These are phyloP conservation scores for Heliophila coronopifolia DNA, from an alignment of 441 rosid species.

Conservation along the genomic window DNA sequence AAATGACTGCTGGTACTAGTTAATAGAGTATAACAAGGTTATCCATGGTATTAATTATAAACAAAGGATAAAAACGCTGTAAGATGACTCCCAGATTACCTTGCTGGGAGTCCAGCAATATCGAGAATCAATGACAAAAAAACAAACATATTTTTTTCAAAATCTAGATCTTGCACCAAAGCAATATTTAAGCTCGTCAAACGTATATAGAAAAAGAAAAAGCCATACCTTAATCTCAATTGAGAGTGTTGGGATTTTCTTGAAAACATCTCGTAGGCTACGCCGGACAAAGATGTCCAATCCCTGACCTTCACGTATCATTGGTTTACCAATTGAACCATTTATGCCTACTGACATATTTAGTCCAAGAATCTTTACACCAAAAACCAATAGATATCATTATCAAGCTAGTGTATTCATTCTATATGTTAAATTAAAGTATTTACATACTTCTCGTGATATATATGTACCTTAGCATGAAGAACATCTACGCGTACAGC, in stretches of 20 bases:
- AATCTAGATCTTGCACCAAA: conserved; percentile 11
- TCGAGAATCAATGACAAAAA: background rate
- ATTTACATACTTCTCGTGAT: conserved; percentile 15
- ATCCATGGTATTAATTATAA: background rate
- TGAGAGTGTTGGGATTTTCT: conserved; percentile 85
- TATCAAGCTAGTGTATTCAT: conserved; percentile 11
- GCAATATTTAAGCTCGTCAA: conserved; percentile 14
- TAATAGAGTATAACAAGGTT: conserved; percentile 8
- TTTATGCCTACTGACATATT: conserved; percentile 93
- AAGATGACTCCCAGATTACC: conserved; percentile 6
- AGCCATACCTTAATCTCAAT: conserved; percentile 85
- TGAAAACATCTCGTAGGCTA: conserved; percentile 91
- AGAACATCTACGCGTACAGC: conserved; percentile 94
- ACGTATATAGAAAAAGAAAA: conserved; percentile 4
- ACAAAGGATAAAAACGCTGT: background rate
- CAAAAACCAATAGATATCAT: conserved; percentile 18
- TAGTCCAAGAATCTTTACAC: conserved; percentile 78
- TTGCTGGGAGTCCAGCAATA: conserved; percentile 15
- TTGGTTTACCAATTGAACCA: conserved; percentile 77
- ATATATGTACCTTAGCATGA: conserved; percentile 73
- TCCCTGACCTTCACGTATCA: conserved; percentile 89
- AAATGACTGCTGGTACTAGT: conserved; percentile 18
- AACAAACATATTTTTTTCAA: background rate
- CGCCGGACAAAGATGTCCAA: conserved; percentile 77
- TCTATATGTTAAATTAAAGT: conserved; percentile 7